Conservation (phyloP, 176 grass and related monocot species). For the Phyllostachys edulis region DNA sequence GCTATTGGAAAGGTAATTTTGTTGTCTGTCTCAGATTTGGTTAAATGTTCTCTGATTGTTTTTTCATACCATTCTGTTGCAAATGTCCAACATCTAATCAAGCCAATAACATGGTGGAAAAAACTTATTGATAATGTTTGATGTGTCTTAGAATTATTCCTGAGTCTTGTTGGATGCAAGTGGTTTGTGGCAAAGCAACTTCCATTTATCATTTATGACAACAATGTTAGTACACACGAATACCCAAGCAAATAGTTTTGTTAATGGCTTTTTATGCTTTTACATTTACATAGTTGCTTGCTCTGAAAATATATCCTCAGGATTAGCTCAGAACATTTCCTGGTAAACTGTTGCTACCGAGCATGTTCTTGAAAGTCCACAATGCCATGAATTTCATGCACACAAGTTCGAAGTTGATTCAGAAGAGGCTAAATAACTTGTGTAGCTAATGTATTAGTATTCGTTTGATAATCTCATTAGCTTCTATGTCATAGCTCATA, state of each 20-base stretch:
- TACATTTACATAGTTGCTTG: slow-evolving; percentile 22
- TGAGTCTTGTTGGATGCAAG: slow-evolving; percentile 5
- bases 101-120: background rate
- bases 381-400: background rate
- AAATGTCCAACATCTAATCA: background rate
- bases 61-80: background rate
- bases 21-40: background rate
- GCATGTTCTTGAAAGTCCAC: background rate
- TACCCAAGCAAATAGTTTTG: background rate
- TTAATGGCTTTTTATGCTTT: background rate
- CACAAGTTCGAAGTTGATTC: background rate
- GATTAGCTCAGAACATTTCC: background rate
- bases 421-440: slow-evolving; percentile 12
- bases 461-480: background rate
- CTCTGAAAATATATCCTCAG: too few relatives aligned
- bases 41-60: background rate
- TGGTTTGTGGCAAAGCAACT: slow-evolving; percentile 9
- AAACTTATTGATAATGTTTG: background rate
- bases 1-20: slow-evolving; percentile 87
- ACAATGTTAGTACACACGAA: background rate
- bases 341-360: background rate
- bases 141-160: background rate
- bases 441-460: background rate
- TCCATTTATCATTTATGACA: background rate
- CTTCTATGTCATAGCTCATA: slow-evolving; percentile 13